phyloP scores from a whole-genome alignment of 2,329 filamentous ascomycete species.

The Fusarium odoratissimum region DNA sequence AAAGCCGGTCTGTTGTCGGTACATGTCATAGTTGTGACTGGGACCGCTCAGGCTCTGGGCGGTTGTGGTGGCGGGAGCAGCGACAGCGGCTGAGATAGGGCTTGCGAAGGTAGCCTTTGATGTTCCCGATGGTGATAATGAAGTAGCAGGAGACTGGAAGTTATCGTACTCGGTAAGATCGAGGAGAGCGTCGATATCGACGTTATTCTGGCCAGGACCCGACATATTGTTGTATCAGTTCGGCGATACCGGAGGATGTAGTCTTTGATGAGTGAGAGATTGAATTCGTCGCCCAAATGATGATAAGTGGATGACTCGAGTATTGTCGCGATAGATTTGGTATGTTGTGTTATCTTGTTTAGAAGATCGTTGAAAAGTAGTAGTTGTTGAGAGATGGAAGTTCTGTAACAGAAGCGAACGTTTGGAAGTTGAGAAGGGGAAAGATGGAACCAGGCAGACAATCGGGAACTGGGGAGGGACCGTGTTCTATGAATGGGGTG shows the following conservation, averaged over 20 bases:
- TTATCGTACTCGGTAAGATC: constrained; percentile 73
- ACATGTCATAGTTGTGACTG: constrained; percentile 94
- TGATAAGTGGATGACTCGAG: neutral
- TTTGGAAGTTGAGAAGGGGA: constrained; percentile 40
- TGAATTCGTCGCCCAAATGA: constrained; percentile 13
- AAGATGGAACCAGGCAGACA: constrained; percentile 43
- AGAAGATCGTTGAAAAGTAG: constrained; percentile 5
- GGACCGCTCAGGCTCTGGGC: constrained; percentile 78
- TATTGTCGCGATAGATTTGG: neutral
- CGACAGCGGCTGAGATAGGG: constrained; percentile 63
- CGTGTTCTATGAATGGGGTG: constrained; percentile 51
- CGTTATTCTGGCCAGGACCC: constrained; percentile 57
- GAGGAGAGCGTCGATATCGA: constrained; percentile 68
- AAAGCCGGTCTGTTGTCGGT: constrained; percentile 95
- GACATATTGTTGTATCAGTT: constrained; percentile 49
- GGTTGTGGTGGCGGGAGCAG: constrained; percentile 65
- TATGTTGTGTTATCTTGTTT: neutral
- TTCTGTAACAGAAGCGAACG: constrained; percentile 29
- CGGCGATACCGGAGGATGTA: constrained; percentile 25
- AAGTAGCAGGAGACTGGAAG: constrained; percentile 66
- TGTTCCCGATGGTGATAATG: constrained; percentile 65
- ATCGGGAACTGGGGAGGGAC: constrained; percentile 44
- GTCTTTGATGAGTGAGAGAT: constrained; percentile 1
- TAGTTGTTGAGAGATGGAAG: constrained; percentile 29
- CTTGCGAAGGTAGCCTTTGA: constrained; percentile 66